phyloP scores from a whole-genome alignment of 352 stramenopile species.

The Phytophthora melonis region DNA sequence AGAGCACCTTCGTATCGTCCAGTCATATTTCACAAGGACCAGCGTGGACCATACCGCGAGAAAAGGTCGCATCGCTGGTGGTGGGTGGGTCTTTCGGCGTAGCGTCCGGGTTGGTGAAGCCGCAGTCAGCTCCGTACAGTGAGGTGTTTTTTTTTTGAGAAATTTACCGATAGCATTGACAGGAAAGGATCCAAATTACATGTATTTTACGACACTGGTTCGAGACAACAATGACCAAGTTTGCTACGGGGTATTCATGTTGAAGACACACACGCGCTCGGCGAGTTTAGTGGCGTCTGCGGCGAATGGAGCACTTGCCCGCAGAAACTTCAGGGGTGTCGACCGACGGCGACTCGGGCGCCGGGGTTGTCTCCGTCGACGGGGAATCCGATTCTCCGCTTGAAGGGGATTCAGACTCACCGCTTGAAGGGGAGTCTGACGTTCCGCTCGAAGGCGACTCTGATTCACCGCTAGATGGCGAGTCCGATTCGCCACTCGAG shows the following conservation, averaged over 20 bases:
- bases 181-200: neutral
- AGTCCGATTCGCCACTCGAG: slow-evolving; percentile 11
- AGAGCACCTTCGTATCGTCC: slow-evolving; percentile 33
- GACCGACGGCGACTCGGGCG: slow-evolving; percentile 21
- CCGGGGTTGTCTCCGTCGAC: slow-evolving; percentile 10
- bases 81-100: slow-evolving; percentile 31
- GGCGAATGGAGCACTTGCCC: slow-evolving; percentile 31
- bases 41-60: slow-evolving; percentile 29
- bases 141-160: too few relatives aligned
- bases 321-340: slow-evolving; percentile 15
- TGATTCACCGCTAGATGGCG: slow-evolving; percentile 8
- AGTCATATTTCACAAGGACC: slow-evolving; percentile 38
- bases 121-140: too few relatives aligned
- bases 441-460: slow-evolving; percentile 6
- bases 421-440: slow-evolving; percentile 20
- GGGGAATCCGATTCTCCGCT: slow-evolving; percentile 9
- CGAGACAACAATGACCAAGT: neutral
- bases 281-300: slow-evolving; percentile 25
- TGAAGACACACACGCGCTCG: neutral
- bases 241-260: slow-evolving; percentile 18
- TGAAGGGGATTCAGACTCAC: slow-evolving; percentile 8
- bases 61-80: slow-evolving; percentile 30
- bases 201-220: slow-evolving; percentile 21
- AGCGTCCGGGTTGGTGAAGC: too few relatives aligned
- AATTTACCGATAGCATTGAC: slow-evolving; percentile 10